These are phyloP conservation scores for Groenewaldozyma tartarivorans DNA, from an alignment of 805 yeast genomes.

Conservation along the genomic window DNA sequence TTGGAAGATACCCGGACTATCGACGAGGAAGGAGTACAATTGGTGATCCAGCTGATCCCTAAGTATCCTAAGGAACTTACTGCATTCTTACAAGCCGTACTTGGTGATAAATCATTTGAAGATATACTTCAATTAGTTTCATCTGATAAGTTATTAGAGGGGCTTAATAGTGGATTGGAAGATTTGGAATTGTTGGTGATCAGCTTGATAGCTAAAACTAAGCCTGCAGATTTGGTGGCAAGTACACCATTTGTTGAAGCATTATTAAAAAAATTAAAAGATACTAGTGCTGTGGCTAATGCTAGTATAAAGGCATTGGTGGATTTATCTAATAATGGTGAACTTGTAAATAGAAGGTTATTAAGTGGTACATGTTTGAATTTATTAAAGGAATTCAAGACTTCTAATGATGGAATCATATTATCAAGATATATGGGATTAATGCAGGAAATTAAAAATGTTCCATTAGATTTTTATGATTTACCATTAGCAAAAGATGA, in stretches of 20 bases:
- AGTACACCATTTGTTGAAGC: constrained; percentile 24
- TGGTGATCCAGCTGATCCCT: neutral
- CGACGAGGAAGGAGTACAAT: neutral
- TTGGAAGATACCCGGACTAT: neutral
- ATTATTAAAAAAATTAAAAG: neutral
- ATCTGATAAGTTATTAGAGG: constrained; percentile 23
- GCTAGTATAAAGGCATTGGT: neutral
- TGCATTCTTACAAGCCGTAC: neutral
- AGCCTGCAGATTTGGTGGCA: constrained; percentile 27
- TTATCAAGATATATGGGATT: constrained; percentile 23
- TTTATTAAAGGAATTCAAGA: constrained; percentile 22
- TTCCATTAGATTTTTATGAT: constrained; percentile 22
- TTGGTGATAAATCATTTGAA: neutral
- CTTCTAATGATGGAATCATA: constrained; percentile 19
- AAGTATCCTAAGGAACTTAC: neutral
- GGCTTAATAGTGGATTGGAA: constrained; percentile 22
- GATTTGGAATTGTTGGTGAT: constrained; percentile 22
- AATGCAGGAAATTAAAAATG: constrained; percentile 16
- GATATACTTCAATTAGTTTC: neutral
- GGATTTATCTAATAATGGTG: constrained; percentile 16
- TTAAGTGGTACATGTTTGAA: constrained; percentile 21
- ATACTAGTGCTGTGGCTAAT: neutral
- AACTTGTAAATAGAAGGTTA: constrained; percentile 25
- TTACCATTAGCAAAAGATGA: constrained; percentile 23
- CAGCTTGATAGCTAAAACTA: constrained; percentile 20